Evolutionary conservation across 2,329 filamentous ascomycete species (phyloP), one percentile per base, ranked within the genome.

Genomic region (Beauveria pseudobassiana): DNA sequence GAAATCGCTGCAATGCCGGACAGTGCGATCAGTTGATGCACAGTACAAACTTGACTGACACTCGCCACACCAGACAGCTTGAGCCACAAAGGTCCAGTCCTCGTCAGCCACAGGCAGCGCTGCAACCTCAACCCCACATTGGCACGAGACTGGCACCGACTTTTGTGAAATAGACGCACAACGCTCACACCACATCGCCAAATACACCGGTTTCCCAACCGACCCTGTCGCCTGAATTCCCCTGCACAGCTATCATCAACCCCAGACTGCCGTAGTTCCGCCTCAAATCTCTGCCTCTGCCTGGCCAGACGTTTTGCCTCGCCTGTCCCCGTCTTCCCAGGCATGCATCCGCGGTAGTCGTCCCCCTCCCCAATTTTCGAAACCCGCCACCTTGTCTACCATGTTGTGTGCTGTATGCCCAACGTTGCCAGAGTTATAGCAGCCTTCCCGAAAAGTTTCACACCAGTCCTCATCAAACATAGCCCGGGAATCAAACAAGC

Each of bases 341-440:
- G 72, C 71, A 76, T 77, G 75, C 51, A 74, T 73, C 69, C 69
- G 69, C 71, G 71, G 73, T 77, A 76, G 75, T 74, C 72, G 73
- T 66, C 67, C 65, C 66, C 66, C 67, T 64, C 66, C 65, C 69
- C 67, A 70, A 49, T 51, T 45, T 59, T 54, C 49, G 46, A 51
- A 59, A 45, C 56, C 48, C 56, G 59, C 56, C 45, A 40, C 43
- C 34, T 50, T 50, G 38, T 63, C 63, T 66, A 77, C 69, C 72
- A 78, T 78, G 76, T 72, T 77, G 74, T 66, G 76, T 77, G 74
- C 69, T 74, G 69, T 66, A 64, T 69, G 65, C 70, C 70, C 71
- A 69, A 72, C 69, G 76, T 76, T 77, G 76, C 75, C 73, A 65
- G 71, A 70, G 67, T 74, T 73, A 75, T 77, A 78, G 76, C 76